These are phyloP conservation scores for Antitrichia curtipendula DNA, from an alignment of 225 moss, liverwort and hornwort species.

Conservation along the genomic window DNA sequence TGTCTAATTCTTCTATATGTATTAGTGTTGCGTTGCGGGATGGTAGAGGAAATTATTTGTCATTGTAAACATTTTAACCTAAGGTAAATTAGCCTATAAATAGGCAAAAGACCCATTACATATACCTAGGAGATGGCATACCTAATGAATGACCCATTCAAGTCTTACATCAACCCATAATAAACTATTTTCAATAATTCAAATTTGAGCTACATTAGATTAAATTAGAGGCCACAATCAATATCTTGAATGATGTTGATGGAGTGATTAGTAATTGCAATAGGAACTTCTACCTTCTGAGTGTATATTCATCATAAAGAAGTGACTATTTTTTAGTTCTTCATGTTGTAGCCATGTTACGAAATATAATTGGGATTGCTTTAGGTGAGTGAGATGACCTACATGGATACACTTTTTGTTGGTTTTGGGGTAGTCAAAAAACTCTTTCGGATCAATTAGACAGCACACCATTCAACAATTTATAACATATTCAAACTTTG, in stretches of 20 bases:
- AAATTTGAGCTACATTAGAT: neutral
- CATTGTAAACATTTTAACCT: neutral
- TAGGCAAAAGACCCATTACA: neutral
- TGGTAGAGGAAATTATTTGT: neutral
- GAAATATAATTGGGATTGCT: neutral
- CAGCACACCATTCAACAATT: neutral
- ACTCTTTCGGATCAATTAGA: neutral
- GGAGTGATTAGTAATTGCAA: neutral
- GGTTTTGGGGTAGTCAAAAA: neutral
- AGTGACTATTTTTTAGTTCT: neutral
- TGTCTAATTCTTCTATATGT: no score
- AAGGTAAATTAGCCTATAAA: neutral
- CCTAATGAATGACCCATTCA: rapidly evolving
- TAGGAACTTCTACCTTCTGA: neutral
- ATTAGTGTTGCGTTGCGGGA: no score
- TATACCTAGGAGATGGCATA: neutral
- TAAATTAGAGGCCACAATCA: neutral
- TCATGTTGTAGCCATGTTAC: neutral
- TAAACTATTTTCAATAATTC: neutral
- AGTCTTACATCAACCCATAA: no score
- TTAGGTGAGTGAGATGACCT: neutral
- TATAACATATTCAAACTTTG: neutral
- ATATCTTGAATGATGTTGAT: neutral
- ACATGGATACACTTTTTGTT: neutral
- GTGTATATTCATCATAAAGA: neutral